Conservation (phyloP, 805 yeast genomes). For the Ogataea wickerhamii region DNA sequence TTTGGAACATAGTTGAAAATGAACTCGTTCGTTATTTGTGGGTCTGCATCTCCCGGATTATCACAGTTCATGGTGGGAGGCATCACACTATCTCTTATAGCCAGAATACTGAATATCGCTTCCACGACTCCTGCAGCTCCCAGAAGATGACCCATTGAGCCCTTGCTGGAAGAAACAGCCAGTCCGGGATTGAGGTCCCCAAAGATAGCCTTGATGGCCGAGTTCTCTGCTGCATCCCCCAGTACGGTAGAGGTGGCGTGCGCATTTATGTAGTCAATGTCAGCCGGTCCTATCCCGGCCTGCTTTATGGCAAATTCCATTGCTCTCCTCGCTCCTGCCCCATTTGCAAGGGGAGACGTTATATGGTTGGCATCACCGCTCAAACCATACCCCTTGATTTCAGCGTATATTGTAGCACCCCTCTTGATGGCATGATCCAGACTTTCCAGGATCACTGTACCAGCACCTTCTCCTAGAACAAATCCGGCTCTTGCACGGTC, state of each 20-base stretch:
- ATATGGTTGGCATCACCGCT: conserved; percentile 92
- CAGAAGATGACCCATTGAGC: conserved; percentile 87
- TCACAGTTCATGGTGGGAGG: conserved; percentile 84
- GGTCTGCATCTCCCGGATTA: conserved; percentile 45
- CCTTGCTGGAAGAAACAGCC: conserved; percentile 78
- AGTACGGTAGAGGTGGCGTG: conserved; percentile 92
- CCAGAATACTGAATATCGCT: conserved; percentile 70
- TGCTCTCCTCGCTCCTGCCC: conserved; percentile 79
- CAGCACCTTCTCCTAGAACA: conserved; percentile 92
- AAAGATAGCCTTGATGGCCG: conserved; percentile 62
- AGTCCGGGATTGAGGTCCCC: conserved; percentile 35
- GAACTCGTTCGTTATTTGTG: conserved; percentile 41
- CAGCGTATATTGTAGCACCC: conserved; percentile 71
- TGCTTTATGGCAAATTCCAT: conserved; percentile 70
- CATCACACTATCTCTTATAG: conserved; percentile 50
- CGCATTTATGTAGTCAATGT: conserved; percentile 81
- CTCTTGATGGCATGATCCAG: conserved; percentile 69
- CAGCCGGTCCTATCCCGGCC: conserved; percentile 43
- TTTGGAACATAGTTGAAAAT: conserved; percentile 57
- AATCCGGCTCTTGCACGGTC: conserved; percentile 78
- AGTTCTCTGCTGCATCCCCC: conserved; percentile 87
- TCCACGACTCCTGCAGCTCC: conserved; percentile 98
- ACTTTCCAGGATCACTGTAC: conserved; percentile 72
- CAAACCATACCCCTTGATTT: conserved; percentile 82
- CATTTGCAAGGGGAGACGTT: conserved; percentile 82